Conservation (phyloP, 768 basidiomycete species). For the Cystobasidiopsis lactophilus region DNA sequence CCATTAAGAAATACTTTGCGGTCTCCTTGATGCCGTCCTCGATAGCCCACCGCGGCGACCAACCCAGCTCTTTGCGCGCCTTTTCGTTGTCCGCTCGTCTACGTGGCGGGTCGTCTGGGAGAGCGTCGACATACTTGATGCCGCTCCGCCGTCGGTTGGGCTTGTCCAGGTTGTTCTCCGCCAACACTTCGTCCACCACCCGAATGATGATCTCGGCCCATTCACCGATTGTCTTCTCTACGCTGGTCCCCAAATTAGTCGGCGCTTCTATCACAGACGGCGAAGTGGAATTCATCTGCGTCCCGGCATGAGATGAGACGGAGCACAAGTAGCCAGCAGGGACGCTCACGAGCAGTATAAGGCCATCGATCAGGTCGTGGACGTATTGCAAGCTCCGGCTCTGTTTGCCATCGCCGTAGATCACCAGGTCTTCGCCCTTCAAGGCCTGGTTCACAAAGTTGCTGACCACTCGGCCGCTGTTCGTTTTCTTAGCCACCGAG, state of each 20-base stretch:
- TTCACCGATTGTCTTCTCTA: slow-evolving; percentile 87
- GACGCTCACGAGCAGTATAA: slow-evolving; percentile 39
- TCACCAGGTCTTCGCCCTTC: slow-evolving; percentile 72
- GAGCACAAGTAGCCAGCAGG: background rate
- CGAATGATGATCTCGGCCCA: slow-evolving; percentile 84
- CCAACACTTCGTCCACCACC: slow-evolving; percentile 78
- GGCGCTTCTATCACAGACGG: slow-evolving; percentile 46
- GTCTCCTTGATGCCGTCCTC: slow-evolving; percentile 87
- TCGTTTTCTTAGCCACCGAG: slow-evolving; percentile 34
- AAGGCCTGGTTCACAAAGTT: slow-evolving; percentile 98
- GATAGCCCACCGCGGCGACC: slow-evolving; percentile 87
- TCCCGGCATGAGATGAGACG: background rate
- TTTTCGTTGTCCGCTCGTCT: slow-evolving; percentile 78
- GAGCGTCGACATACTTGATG: slow-evolving; percentile 51
- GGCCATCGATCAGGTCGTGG: slow-evolving; percentile 86
- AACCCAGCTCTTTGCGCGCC: slow-evolving; percentile 58
- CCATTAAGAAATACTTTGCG: slow-evolving; percentile 76
- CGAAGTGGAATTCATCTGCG: slow-evolving; percentile 55
- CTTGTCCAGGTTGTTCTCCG: slow-evolving; percentile 28
- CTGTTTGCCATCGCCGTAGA: slow-evolving; percentile 21
- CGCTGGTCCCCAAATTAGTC: slow-evolving; percentile 84
- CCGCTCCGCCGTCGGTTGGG: slow-evolving; percentile 23
- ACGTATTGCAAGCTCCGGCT: slow-evolving; percentile 48
- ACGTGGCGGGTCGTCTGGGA: slow-evolving; percentile 83
- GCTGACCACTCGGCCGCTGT: slow-evolving; percentile 91